Evolutionary conservation across 805 yeast genomes (phyloP), one percentile per base, ranked within the genome.

Genomic region (Tetrapisispora iriomotensis): DNA sequence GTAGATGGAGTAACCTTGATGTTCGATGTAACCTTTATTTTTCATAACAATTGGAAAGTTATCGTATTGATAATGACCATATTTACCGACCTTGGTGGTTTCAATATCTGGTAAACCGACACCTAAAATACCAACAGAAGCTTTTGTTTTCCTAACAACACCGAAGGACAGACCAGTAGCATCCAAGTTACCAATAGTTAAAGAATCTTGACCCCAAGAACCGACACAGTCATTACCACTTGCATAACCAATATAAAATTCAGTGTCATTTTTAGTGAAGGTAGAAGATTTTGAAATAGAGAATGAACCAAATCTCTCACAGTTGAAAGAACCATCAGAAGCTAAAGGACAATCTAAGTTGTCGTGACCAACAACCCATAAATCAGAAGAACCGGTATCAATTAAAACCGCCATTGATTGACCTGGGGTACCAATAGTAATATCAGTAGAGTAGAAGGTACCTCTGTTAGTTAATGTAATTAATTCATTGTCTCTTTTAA

Each of bases 101-200:
- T 87, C 95, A 39, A 82, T 67, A 12, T 77, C 82, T 5, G 74
- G 62, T 37, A 82, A 66, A 9, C 92, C 90, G 45, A 83, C 74
- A 21, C 88, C 87, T 30, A 83, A 60, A 20, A 84, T 90, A 40
- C 94, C 90, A 33, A 60, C 60, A 8, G 75, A 58, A 3, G 88
- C 76, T 44, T 76, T 74, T 2, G 85, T 73, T 26, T 60, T 57
- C 52, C 75, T 75, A 3, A 83, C 94, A 19, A 86, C 75, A 1
- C 94, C 96, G 57, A 87, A 71, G 5, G 85, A 74, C 23, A 82
- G 61, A 40, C 66, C 62, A 0, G 65, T 51, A 12, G 85, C 43
- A 3, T 69, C 60, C 10, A 68, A 50, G 34, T 71, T 74, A 30
- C 76, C 79, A 44, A 87, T 52, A 2, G 49, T 44, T 4, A 87